Evolutionary conservation across 108 stramenopile genomes (phyloP).

Genomic region (Skeletonema marinoi): DNA sequence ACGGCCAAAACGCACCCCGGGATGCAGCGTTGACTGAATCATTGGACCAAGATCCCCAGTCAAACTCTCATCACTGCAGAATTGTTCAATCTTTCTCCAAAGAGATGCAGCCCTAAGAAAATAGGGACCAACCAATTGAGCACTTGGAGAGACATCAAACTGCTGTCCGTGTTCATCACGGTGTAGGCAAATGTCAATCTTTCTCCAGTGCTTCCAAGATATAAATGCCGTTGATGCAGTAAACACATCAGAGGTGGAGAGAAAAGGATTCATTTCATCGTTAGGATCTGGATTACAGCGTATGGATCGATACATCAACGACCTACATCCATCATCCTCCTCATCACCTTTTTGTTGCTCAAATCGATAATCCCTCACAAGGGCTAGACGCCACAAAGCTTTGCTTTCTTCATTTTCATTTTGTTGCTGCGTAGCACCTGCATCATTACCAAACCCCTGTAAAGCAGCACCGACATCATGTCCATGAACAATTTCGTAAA

Average conservation of each 20-base stretch:
- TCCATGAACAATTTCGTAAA: constrained; percentile 18
- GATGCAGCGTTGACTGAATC: constrained; percentile 9
- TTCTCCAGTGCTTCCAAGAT: constrained; percentile 50
- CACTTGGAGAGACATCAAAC: not conserved
- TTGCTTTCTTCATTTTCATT: constrained; percentile 4
- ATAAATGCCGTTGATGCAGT: constrained; percentile 26
- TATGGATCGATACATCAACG: constrained; percentile 1
- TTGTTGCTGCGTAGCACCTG: no score
- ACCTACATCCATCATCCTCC: not conserved
- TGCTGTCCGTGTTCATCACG: not conserved
- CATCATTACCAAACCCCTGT: not conserved
- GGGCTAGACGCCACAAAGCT: constrained; percentile 25
- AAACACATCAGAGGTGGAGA: constrained; percentile 33
- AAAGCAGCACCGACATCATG: no score
- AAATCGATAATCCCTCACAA: constrained; percentile 33
- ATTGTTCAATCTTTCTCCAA: constrained; percentile 51
- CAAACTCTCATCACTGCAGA: constrained; percentile 29
- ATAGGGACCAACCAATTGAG: constrained; percentile 33
- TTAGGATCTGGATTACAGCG: not conserved
- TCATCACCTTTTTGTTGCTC: not conserved
- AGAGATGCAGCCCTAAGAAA: constrained; percentile 53
- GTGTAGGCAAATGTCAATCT: constrained; percentile 16
- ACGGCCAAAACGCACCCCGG: constrained; percentile 9
- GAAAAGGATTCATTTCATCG: not conserved
- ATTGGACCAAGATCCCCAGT: not conserved